Conservation (phyloP, 768 basidiomycete genomes). For the Hypholoma fasciculare region DNA sequence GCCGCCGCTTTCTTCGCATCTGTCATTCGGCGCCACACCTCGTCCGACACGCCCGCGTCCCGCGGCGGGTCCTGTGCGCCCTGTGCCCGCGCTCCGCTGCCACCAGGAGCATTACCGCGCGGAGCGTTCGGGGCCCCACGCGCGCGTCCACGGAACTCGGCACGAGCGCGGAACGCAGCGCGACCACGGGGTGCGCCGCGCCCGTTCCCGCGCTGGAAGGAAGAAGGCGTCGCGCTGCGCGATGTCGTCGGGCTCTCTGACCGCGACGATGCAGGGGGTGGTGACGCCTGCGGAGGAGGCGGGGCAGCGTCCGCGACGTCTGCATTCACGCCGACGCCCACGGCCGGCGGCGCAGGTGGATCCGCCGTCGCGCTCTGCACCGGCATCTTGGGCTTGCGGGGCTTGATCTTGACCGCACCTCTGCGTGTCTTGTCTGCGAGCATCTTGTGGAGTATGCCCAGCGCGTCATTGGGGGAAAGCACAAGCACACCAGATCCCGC, state of each 20-base stretch:
- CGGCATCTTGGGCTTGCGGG: background rate
- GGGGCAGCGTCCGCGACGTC: background rate
- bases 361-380: background rate
- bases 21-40: slow-evolving; percentile 6
- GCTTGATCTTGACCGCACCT: background rate
- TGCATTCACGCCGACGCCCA: background rate
- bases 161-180: background rate
- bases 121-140: background rate
- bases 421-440: slow-evolving; percentile 10
- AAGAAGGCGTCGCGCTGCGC: background rate
- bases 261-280: background rate
- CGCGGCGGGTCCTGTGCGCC: background rate
- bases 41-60: slow-evolving; percentile 11
- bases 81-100: background rate
- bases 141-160: background rate
- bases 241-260: background rate
- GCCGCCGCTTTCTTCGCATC: background rate
- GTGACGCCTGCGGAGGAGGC: background rate
- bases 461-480: slow-evolving; percentile 12
- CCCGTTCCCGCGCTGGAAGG: background rate
- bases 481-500: background rate
- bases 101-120: background rate
- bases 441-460: slow-evolving; percentile 18
- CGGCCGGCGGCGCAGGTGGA: background rate
- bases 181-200: background rate